phyloP scores from a whole-genome alignment of 179 eudicot species.

The Camellia oleifera region DNA sequence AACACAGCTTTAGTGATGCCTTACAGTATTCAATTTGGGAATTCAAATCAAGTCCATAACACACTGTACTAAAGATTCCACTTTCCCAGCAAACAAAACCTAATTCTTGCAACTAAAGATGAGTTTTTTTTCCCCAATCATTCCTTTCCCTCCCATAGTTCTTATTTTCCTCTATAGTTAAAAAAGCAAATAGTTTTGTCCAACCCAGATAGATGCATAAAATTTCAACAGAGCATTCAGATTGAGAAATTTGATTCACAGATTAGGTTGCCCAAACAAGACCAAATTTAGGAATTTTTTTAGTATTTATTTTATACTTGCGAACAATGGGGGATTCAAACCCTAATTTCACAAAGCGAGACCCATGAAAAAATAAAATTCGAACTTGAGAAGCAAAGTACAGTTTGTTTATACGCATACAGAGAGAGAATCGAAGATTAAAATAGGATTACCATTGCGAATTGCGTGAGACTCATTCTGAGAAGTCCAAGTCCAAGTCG shows the following conservation, averaged over 20 bases:
- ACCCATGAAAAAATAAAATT: not conserved
- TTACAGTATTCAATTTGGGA: not conserved
- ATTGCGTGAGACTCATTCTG: conserved; percentile 22
- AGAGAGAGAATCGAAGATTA: too few relatives aligned
- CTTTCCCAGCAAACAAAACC: conserved; percentile 1
- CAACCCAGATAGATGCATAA: not conserved
- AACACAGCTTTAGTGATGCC: not conserved
- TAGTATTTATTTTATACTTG: too few relatives aligned
- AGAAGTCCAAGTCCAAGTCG: not conserved
- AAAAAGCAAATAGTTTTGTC: not conserved
- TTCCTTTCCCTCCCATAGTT: not conserved
- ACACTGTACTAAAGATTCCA: not conserved
- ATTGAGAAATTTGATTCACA: not conserved
- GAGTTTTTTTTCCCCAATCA: not conserved
- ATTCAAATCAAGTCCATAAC: not conserved
- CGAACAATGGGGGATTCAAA: not conserved
- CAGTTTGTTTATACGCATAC: not conserved
- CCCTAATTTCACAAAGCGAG: not conserved
- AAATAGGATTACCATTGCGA: conserved; percentile 26
- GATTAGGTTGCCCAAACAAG: not conserved
- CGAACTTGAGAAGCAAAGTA: not conserved
- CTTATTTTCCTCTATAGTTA: not conserved
- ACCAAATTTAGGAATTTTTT: not conserved
- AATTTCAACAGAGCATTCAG: not conserved
- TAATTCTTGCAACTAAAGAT: not conserved